A percentile compares a stretch with the other conserved stretches of the same genome.
Conservation (phyloP, 1,284 basidiomycete species). For the Boletus semigastroideus region DNA sequence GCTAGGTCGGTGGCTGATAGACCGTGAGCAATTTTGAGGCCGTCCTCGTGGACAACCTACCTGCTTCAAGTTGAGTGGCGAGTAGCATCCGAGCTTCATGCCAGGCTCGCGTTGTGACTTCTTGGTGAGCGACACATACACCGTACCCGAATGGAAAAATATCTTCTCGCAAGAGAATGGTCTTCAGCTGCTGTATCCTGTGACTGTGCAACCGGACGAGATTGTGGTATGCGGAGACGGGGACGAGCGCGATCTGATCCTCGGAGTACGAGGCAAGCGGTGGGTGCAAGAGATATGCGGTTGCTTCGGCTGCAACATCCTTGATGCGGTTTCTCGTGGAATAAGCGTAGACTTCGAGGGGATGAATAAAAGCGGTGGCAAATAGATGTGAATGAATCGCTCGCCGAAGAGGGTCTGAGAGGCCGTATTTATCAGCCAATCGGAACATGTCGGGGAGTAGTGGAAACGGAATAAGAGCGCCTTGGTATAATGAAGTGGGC, state of each 20-base stretch:
- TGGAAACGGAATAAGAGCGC: slow-evolving; percentile 58
- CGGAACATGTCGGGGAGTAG: slow-evolving; percentile 52
- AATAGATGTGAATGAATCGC: slow-evolving; percentile 50
- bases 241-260: slow-evolving; percentile 51
- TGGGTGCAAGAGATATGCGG: slow-evolving; percentile 48
- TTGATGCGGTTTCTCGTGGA: slow-evolving; percentile 43
- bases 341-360: slow-evolving; percentile 58
- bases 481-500: slow-evolving; percentile 27
- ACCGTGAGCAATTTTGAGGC: slow-evolving; percentile 7
- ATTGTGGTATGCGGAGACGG: slow-evolving; percentile 57
- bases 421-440: slow-evolving; percentile 62
- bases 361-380: slow-evolving; percentile 50
- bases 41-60: slow-evolving; percentile 33
- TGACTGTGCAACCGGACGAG: slow-evolving; percentile 55
- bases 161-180: slow-evolving; percentile 51
- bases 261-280: slow-evolving; percentile 54
- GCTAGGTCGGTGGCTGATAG: slow-evolving; percentile 58
- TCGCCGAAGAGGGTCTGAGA: slow-evolving; percentile 43
- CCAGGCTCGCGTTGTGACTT: slow-evolving; percentile 47
- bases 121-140: slow-evolving; percentile 48
- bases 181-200: slow-evolving; percentile 49
- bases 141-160: slow-evolving; percentile 72
- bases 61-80: slow-evolving; percentile 47
- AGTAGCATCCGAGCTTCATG: slow-evolving; percentile 42
- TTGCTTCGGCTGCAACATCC: slow-evolving; percentile 52